Evolutionary conservation across 2,329 filamentous ascomycete species (phyloP).

Genomic region (Colletotrichum cordylinicola): DNA sequence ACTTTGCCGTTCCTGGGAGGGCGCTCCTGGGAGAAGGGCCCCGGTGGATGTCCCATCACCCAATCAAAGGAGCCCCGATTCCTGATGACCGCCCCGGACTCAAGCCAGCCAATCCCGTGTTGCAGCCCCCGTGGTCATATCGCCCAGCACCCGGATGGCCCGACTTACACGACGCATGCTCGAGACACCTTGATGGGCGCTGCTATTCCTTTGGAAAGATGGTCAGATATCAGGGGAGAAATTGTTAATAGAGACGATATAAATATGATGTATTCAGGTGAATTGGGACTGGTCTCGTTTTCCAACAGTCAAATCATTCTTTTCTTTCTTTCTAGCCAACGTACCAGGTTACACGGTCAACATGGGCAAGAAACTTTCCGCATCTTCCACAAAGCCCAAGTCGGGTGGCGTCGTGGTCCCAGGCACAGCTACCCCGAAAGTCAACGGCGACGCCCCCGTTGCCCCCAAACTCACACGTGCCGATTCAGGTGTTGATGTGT

Average conservation of each 20-base stretch:
- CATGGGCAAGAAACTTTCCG: conserved; percentile 11
- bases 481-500: conserved; percentile 10
- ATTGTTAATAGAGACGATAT: background rate
- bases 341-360: background rate
- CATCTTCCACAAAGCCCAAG: background rate
- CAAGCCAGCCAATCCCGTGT: conserved; percentile 15
- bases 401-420: background rate
- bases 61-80: conserved; percentile 13
- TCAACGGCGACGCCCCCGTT: background rate
- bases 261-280: background rate
- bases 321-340: too few relatives aligned
- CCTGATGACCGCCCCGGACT: conserved; percentile 8
- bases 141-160: conserved; percentile 11
- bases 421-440: background rate
- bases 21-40: background rate
- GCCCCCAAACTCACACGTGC: conserved; percentile 1
- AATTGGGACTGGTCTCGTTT: background rate
- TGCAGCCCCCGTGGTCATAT: background rate
- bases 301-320: background rate
- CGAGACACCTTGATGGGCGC: conserved; percentile 12
- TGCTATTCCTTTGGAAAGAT: background rate
- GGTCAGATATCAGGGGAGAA: background rate
- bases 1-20: background rate
- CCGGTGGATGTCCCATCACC: background rate
- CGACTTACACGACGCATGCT: background rate